Conservation (phyloP, 768 basidiomycete species). For the Coprinellus micaceus region DNA sequence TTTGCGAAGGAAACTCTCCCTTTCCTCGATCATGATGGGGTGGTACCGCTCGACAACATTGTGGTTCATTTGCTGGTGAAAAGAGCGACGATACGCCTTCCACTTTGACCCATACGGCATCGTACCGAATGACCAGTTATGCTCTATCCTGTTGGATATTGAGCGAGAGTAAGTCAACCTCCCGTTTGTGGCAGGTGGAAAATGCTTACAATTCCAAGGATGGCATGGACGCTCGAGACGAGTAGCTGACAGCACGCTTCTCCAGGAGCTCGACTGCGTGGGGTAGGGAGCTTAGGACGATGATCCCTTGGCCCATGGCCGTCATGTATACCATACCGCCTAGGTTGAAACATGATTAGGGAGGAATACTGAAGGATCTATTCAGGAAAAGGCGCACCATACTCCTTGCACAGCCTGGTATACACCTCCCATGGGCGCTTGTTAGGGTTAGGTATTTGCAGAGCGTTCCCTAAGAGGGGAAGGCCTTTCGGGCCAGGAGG, state of each 20-base stretch:
- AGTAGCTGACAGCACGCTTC: conserved; percentile 25
- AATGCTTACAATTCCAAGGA: not conserved
- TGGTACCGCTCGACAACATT: conserved; percentile 6
- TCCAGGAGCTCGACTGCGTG: conserved; percentile 25
- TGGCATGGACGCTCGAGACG: conserved; percentile 13
- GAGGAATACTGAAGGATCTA: not conserved
- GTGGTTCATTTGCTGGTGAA: conserved; percentile 11
- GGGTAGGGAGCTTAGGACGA: conserved; percentile 23
- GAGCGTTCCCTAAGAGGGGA: conserved; percentile 42
- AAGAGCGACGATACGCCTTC: conserved; percentile 12
- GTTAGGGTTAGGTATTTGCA: conserved; percentile 36
- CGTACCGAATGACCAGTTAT: conserved; percentile 4
- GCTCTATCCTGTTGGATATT: conserved; percentile 2
- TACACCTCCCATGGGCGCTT: conserved; percentile 33
- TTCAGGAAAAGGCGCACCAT: conserved; percentile 18
- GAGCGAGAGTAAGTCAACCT: not conserved
- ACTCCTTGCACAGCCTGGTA: conserved; percentile 34
- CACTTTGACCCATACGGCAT: conserved; percentile 14
- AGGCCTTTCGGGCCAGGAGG: conserved; percentile 39
- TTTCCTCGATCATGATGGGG: conserved; percentile 5
- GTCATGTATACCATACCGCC: conserved; percentile 21
- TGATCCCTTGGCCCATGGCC: conserved; percentile 21
- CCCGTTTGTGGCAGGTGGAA: not conserved
- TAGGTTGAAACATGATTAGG: not conserved
- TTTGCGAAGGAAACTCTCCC: conserved; percentile 5